Evolutionary conservation across 768 basidiomycete genomes (phyloP).

Genomic region (Naematelia aurantialba): DNA sequence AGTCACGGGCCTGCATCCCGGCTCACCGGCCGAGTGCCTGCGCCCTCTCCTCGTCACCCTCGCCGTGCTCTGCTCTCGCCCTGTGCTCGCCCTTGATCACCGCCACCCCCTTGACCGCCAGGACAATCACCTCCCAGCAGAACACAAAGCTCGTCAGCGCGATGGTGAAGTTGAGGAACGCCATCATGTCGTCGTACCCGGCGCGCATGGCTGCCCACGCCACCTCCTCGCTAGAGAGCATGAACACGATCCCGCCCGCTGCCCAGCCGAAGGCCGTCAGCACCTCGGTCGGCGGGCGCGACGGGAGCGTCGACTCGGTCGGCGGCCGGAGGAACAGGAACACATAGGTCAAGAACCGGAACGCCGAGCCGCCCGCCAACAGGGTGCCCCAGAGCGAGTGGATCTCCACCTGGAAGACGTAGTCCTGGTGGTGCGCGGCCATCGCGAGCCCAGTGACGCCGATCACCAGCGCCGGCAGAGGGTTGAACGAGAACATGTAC

Average conservation of each 20-base stretch:
- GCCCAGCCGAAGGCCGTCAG: conserved; percentile 81
- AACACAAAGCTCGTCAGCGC: conserved; percentile 82
- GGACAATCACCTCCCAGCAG: conserved; percentile 72
- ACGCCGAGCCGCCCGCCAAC: conserved; percentile 69
- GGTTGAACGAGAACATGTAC: conserved; percentile 77
- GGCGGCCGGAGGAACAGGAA: conserved; percentile 88
- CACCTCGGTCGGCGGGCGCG: conserved; percentile 88
- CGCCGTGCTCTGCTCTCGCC: neutral
- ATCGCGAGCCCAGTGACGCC: conserved; percentile 92
- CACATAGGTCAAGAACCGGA: conserved; percentile 86
- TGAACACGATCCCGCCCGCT: conserved; percentile 83
- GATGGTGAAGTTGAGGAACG: conserved; percentile 59
- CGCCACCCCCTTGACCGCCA: conserved; percentile 75
- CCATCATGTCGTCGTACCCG: conserved; percentile 66
- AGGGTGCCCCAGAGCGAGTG: conserved; percentile 88
- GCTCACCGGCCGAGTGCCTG: neutral
- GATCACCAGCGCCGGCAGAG: conserved; percentile 86
- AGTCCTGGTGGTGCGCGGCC: conserved; percentile 84
- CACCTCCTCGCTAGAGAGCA: conserved; percentile 83
- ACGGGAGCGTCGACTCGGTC: conserved; percentile 70
- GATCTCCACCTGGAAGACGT: conserved; percentile 91
- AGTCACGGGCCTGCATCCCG: neutral
- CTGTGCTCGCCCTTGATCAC: conserved; percentile 15
- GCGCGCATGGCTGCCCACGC: conserved; percentile 86
- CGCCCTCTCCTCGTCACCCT: neutral